phyloP scores from a whole-genome alignment of 139 green algal species.

The Bryopsis sp. region DNA sequence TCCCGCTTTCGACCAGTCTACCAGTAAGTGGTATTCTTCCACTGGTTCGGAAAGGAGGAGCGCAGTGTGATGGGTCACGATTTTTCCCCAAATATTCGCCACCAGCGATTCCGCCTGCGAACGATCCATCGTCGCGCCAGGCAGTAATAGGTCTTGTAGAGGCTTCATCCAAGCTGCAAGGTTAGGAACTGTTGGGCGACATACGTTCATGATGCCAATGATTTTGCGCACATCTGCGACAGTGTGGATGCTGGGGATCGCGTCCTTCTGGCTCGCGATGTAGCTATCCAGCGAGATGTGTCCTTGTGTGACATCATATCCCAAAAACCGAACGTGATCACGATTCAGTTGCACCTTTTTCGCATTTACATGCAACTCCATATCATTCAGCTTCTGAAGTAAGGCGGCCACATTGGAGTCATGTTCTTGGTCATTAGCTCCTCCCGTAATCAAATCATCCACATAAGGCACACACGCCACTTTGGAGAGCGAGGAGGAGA shows the following conservation, averaged over 20 bases:
- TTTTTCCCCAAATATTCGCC: no score
- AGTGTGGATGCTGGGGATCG: not conserved
- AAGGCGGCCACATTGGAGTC: not conserved
- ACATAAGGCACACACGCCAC: not conserved
- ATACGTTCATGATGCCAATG: slow-evolving; percentile 7
- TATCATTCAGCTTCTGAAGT: not conserved
- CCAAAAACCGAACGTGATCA: not conserved
- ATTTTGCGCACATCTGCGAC: not conserved
- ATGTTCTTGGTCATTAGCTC: not conserved
- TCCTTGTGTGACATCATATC: slow-evolving; percentile 4
- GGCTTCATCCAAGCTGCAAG: not conserved
- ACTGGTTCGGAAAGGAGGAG: no score
- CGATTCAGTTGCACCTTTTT: not conserved
- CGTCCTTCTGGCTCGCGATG: not conserved
- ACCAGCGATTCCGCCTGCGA: no score
- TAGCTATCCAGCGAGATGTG: not conserved
- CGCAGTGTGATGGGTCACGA: no score
- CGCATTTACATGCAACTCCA: not conserved
- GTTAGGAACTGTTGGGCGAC: not conserved
- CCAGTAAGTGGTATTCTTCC: no score
- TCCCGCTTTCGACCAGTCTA: slow-evolving; percentile 4
- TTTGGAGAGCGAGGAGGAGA: not conserved
- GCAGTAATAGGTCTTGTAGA: no score
- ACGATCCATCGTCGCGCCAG: no score
- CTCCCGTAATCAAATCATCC: slow-evolving; percentile 9